Evolutionary conservation across 1,139 yeast species (phyloP).

Genomic region (Meyerozyma elateridarum): DNA sequence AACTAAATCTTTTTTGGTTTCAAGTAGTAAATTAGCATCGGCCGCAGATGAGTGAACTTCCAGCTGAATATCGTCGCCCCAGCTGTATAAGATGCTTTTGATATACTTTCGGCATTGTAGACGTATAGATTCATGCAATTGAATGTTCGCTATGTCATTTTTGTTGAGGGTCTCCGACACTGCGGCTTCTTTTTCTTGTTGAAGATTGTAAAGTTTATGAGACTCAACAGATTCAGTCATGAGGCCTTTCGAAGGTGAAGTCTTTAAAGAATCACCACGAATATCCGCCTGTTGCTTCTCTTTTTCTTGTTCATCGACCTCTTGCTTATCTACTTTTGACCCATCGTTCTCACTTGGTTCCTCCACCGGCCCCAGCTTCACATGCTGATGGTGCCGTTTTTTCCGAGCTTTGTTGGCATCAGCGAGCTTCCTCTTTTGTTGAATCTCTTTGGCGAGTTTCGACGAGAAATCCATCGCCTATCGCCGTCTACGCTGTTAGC

Average conservation of each 20-base stretch:
- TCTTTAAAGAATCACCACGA: no score
- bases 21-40: conserved; percentile 25
- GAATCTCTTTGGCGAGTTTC: conserved; percentile 31
- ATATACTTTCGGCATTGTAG: conserved; percentile 46
- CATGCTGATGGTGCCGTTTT: conserved; percentile 1
- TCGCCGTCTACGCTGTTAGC: neutral
- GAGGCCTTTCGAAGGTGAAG: neutral
- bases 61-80: conserved; percentile 31
- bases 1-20: conserved; percentile 59
- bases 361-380: conserved; percentile 6
- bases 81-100: conserved; percentile 39
- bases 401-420: conserved; percentile 7
- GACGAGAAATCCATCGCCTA: conserved; percentile 28
- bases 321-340: conserved; percentile 5
- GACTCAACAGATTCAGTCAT: neutral
- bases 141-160: conserved; percentile 30
- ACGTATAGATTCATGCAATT: conserved; percentile 26
- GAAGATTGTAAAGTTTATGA: conserved; percentile 11
- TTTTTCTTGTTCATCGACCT: conserved; percentile 15
- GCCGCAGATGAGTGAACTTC: conserved; percentile 6
- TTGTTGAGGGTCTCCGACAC: conserved; percentile 24
- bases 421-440: conserved; percentile 22
- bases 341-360: conserved; percentile 6
- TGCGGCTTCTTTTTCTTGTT: conserved; percentile 18
- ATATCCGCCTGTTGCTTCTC: conserved; percentile 18